Base-by-base conservation (phyloP, 1,139 yeast species). In the Protomyces gravidus region DNA sequence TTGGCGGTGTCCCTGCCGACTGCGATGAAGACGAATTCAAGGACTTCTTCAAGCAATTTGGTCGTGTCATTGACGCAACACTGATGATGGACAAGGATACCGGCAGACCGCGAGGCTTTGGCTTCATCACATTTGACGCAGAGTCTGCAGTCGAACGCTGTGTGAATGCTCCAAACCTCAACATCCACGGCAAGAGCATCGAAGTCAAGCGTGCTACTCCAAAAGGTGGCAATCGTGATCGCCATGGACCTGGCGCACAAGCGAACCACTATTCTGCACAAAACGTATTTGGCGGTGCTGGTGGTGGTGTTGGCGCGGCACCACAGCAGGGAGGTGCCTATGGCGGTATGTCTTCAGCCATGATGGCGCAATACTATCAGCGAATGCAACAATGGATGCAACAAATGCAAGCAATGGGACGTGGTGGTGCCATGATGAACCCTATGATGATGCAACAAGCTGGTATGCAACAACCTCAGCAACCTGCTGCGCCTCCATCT, bases 151-250 rank as follows among this genome's bases (percentile, higher is more conserved):
- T 92, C 49, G 98, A 92, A 69, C 80, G 85, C 68, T 96, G 89
- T 62, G 86, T 95, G 63, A 87, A 84, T 62, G 59, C 61, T 15
- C 64, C 62, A 7, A 63, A 66, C 28, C 59, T 67, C 13, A 55
- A 55, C 9, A 58, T 67, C 28, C 61, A 63, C 23, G 67, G 63
- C 33, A 65, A 65, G 59, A 52, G 58, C 86, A 51, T 92, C 82
- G 98, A 92, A 73, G 96, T 92, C 63, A 92, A 92, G 73, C 82
- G 96, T 68, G 99, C 99, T n/a, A 97, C 90, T 71, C 97, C 98
- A 65, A 81, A 97, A 72, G 84, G 78, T 73, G 65, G 67, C 50
- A 13, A 6, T 17, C 65, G 57, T 68, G 63, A 57, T 25, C 61
- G 59, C 21, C 56, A 50, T 27, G 61, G 62, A 21, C 36, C 36